These are phyloP conservation scores for Heritiera fomes DNA, from an alignment of 345 rosid species.

Conservation along the genomic window DNA sequence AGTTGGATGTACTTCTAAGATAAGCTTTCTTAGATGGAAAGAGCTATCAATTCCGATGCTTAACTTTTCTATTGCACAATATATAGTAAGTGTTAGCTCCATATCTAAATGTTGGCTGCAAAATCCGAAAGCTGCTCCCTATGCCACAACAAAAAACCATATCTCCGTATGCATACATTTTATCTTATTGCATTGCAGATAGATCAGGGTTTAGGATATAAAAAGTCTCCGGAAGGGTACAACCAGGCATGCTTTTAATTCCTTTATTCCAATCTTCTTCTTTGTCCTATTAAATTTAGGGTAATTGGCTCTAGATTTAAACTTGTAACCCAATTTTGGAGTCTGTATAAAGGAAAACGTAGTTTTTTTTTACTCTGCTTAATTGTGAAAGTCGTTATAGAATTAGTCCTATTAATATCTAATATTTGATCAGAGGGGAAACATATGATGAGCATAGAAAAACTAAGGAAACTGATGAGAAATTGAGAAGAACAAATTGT, in stretches of 20 bases:
- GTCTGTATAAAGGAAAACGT: background rate
- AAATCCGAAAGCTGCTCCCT: background rate
- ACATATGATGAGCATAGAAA: background rate
- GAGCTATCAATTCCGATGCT: slow-evolving; percentile 14
- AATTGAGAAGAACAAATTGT: background rate
- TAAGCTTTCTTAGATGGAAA: slow-evolving; percentile 18
- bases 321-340: background rate
- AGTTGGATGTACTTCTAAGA: slow-evolving; percentile 23
- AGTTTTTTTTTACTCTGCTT: background rate
- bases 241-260: background rate
- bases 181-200: background rate
- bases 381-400: background rate
- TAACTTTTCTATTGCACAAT: slow-evolving; percentile 5
- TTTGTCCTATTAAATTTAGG: background rate
- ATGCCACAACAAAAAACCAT: background rate
- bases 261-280: background rate
- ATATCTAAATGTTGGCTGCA: background rate
- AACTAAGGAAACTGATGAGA: background rate
- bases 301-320: background rate
- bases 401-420: background rate
- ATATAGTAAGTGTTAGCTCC: background rate
- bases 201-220: background rate
- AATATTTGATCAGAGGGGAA: background rate
- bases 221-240: background rate
- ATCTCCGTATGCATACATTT: background rate